These are phyloP conservation scores for Neophaeococcomyces mojaviensis DNA, from an alignment of 2,329 filamentous ascomycete genomes.

Conservation along the genomic window DNA sequence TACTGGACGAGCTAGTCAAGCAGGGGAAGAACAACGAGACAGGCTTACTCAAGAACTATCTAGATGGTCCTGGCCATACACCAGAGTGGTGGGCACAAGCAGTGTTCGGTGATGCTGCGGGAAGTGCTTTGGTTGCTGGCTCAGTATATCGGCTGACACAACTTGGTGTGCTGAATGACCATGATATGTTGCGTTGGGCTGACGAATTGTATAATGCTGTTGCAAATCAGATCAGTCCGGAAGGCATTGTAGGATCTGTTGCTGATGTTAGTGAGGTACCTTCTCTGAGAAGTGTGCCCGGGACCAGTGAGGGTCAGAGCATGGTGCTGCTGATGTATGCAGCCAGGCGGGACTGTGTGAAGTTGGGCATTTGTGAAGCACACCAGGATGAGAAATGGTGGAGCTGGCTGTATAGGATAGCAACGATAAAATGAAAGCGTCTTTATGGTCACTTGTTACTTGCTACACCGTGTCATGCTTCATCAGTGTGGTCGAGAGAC, in stretches of 20 bases:
- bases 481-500: no score
- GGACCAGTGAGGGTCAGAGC: conserved; percentile 18
- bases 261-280: conserved; percentile 15
- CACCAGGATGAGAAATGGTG: background rate
- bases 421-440: no score
- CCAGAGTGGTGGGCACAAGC: background rate
- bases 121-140: conserved; percentile 40
- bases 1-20: conserved; percentile 27
- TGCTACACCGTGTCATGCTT: no score
- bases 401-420: no score
- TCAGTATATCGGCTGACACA: conserved; percentile 40
- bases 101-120: conserved; percentile 44
- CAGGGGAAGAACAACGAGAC: conserved; percentile 1
- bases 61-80: conserved; percentile 28
- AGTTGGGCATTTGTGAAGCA: conserved; percentile 7
- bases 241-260: conserved; percentile 11
- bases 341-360: conserved; percentile 12
- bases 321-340: conserved; percentile 17
- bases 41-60: conserved; percentile 39
- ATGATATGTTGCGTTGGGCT: conserved; percentile 37
- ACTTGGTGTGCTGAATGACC: conserved; percentile 29
- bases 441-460: no score
- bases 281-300: conserved; percentile 4
- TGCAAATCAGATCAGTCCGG: conserved; percentile 26
- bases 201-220: conserved; percentile 33